phyloP scores from a whole-genome alignment of 1,139 yeast species.

The Zygotorulaspora mrakii region DNA sequence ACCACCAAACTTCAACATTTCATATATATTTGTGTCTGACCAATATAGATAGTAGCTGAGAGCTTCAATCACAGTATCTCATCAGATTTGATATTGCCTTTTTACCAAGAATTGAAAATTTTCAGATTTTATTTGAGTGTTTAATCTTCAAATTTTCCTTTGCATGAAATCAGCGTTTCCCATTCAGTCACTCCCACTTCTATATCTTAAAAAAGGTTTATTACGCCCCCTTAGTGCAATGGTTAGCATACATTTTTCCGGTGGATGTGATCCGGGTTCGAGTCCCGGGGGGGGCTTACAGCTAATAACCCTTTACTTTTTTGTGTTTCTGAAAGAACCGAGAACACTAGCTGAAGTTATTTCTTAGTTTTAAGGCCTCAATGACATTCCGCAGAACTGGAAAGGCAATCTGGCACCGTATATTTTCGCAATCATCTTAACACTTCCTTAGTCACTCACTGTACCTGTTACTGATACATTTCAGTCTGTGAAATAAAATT shows the following conservation, averaged over 20 bases:
- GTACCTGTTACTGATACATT: no score
- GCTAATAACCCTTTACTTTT: neutral
- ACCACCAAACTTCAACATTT: neutral
- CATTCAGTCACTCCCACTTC: neutral
- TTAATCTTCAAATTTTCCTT: no score
- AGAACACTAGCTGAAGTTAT: no score
- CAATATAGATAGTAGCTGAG: no score
- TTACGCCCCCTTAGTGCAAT: conserved; percentile 41
- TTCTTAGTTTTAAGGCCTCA: no score
- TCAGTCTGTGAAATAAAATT: no score
- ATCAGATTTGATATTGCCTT: neutral
- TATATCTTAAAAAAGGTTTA: conserved; percentile 3
- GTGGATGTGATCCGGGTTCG: conserved; percentile 50
- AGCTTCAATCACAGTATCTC: no score
- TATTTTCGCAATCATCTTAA: no score
- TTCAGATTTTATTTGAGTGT: neutral
- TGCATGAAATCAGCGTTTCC: neutral
- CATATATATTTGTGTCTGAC: neutral
- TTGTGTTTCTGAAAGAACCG: neutral
- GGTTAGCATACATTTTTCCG: conserved; percentile 48
- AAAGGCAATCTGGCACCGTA: no score
- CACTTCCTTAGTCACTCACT: no score
- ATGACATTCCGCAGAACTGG: no score
- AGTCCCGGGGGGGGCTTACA: conserved; percentile 45
- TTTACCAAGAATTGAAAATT: neutral